phyloP scores from a whole-genome alignment of 345 rosid species.

The Mallotus nudiflorus region DNA sequence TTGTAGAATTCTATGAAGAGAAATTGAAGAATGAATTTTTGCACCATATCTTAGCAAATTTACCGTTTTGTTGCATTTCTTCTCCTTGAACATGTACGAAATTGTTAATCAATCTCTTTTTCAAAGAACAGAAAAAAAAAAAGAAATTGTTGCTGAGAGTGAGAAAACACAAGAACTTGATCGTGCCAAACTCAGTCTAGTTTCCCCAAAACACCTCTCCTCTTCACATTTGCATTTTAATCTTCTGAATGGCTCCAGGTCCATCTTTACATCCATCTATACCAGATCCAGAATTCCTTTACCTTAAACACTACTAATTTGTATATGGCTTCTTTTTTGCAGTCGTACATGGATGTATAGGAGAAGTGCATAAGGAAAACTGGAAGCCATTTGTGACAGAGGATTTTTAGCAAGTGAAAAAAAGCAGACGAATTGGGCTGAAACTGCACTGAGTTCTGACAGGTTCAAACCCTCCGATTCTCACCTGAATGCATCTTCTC shows the following conservation, averaged over 20 bases:
- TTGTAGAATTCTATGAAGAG: not conserved
- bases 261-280: not conserved
- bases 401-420: not conserved
- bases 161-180: slow-evolving; percentile 13
- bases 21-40: not conserved
- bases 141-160: not conserved
- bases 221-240: slow-evolving; percentile 1
- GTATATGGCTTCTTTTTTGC: too few species aligned
- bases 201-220: slow-evolving; percentile 3
- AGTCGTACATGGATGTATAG: too few species aligned
- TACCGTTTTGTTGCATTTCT: not conserved
- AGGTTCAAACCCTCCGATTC: not conserved
- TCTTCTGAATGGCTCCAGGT: not conserved
- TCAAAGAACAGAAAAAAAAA: not conserved
- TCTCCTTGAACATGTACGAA: not conserved
- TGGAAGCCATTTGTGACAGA: slow-evolving; percentile 15
- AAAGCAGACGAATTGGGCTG: not conserved
- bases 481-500: not conserved
- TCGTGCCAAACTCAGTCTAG: slow-evolving; percentile 8
- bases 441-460: slow-evolving; percentile 5
- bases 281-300: not conserved
- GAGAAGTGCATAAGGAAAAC: too few species aligned
- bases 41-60: not conserved
- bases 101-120: too few species aligned
- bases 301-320: too few species aligned